Conservation (phyloP, 768 basidiomycete genomes). For the Hydnum rufescens region DNA sequence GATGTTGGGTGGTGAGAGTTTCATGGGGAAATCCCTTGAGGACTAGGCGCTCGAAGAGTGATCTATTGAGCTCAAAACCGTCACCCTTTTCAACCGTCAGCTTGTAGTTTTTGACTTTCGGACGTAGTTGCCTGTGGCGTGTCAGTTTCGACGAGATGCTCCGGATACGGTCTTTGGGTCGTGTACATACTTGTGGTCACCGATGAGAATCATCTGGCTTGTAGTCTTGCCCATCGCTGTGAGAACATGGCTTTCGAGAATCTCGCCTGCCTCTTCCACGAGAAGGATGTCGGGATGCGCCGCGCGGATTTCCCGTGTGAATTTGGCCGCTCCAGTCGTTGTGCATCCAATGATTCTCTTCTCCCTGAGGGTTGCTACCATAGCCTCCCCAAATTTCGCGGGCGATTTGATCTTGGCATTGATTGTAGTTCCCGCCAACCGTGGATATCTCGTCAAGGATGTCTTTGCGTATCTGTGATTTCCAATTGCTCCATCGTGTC, state of each 20-base stretch:
- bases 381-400: slow-evolving; percentile 21
- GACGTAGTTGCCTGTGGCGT: slow-evolving; percentile 53
- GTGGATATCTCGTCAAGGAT: slow-evolving; percentile 21
- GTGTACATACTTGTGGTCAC: slow-evolving; percentile 43
- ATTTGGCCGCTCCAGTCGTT: slow-evolving; percentile 50
- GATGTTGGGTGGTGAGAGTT: slow-evolving; percentile 37
- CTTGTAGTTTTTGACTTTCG: slow-evolving; percentile 45
- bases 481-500: too few relatives aligned
- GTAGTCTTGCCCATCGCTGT: slow-evolving; percentile 31
- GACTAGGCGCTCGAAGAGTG: slow-evolving; percentile 50
- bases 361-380: slow-evolving; percentile 16
- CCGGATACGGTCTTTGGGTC: neutral
- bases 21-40: slow-evolving; percentile 40
- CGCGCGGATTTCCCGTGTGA: slow-evolving; percentile 26
- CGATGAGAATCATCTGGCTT: slow-evolving; percentile 42
- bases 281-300: slow-evolving; percentile 32
- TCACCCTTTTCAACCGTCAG: slow-evolving; percentile 49
- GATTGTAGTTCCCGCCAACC: slow-evolving; percentile 23
- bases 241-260: slow-evolving; percentile 44
- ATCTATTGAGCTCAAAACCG: slow-evolving; percentile 45
- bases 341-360: slow-evolving; percentile 49
- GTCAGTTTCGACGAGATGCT: too few relatives aligned
- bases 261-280: slow-evolving; percentile 58
- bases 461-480: too few relatives aligned
- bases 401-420: slow-evolving; percentile 19